Conservation (phyloP, 257 asterid species). For the Przewalskia tangutica region DNA sequence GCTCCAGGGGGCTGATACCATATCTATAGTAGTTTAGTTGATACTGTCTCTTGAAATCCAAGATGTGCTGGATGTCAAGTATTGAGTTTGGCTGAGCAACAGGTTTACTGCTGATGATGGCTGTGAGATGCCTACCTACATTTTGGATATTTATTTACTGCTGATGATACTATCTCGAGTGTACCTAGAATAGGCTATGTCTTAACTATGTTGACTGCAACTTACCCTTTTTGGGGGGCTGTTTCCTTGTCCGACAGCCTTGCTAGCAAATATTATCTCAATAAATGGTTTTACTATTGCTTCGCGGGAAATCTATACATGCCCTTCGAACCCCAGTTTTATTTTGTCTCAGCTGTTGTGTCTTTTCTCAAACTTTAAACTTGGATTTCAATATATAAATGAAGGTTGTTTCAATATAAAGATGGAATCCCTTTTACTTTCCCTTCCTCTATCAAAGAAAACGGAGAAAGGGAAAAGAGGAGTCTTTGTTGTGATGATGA, state of each 20-base stretch:
- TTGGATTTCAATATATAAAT: no score
- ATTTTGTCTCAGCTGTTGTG: no score
- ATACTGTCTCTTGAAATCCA: neutral
- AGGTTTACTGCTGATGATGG: neutral
- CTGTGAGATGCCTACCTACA: neutral
- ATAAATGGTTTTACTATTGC: neutral
- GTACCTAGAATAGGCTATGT: neutral
- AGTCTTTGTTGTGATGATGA: neutral
- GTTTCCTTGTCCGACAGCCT: neutral
- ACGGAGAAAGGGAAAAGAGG: no score
- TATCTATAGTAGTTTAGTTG: neutral
- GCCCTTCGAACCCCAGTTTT: no score
- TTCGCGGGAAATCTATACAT: neutral
- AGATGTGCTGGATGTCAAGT: neutral
- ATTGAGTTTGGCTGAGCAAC: neutral
- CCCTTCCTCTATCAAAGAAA: neutral
- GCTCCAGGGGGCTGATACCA: neutral
- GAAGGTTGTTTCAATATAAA: no score
- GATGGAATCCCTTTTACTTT: neutral
- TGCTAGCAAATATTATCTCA: neutral
- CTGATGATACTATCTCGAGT: neutral
- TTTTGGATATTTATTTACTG: neutral
- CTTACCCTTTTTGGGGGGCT: neutral
- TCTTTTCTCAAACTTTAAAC: no score
- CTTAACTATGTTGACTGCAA: neutral